Evolutionary conservation across 306 rosid genomes (phyloP).

Genomic region (Quercus alba): DNA sequence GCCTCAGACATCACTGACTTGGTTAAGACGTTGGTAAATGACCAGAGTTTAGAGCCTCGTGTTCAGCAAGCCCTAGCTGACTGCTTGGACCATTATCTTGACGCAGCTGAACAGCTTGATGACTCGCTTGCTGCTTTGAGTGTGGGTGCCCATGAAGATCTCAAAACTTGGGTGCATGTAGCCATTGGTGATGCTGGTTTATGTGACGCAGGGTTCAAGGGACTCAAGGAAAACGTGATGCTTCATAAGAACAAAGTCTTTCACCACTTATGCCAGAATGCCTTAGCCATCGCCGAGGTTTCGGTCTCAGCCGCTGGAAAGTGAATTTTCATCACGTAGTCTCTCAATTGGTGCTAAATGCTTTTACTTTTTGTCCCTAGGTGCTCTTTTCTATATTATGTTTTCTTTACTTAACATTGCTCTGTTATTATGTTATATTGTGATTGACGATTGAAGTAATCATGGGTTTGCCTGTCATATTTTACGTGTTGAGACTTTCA

Average conservation of each 20-base stretch:
- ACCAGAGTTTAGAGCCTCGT: constrained; percentile 3
- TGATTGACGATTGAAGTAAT: no score
- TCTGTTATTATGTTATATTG: no score
- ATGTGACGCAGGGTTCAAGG: constrained; percentile 24
- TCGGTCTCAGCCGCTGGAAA: background rate
- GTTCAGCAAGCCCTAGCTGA: constrained; percentile 38
- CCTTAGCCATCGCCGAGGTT: constrained; percentile 9
- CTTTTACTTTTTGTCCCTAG: no score
- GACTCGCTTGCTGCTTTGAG: constrained; percentile 20
- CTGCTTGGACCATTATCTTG: constrained; percentile 21
- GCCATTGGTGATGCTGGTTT: constrained; percentile 30
- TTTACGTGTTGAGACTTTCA: no score
- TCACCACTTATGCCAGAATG: constrained; percentile 20
- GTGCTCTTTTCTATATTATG: no score
- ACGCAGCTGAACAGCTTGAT: constrained; percentile 26
- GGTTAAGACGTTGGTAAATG: constrained; percentile 8
- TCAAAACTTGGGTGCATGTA: constrained; percentile 25
- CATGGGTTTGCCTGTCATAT: no score
- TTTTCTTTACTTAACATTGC: no score
- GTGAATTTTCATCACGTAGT: background rate
- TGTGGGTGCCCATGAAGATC: background rate
- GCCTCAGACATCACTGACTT: background rate
- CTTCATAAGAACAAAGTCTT: background rate
- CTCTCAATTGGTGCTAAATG: no score
- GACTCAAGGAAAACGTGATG: constrained; percentile 6